Base-by-base conservation (phyloP, 1,284 basidiomycete genomes). In the Tilletiaria anomala region DNA sequence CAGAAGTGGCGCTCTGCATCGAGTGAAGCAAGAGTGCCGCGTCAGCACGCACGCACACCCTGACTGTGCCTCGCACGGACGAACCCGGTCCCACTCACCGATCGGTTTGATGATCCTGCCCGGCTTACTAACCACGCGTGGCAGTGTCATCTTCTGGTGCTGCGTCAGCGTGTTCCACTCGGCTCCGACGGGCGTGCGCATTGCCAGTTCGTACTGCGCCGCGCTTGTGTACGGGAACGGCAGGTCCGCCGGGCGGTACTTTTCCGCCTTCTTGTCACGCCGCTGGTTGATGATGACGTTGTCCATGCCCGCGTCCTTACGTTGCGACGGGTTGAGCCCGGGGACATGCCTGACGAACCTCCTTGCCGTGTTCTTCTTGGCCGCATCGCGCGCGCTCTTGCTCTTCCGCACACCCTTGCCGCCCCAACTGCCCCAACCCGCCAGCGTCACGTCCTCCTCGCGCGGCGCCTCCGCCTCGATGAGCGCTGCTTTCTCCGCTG, bases 351-450 rank as follows among this genome's bases (percentile, higher is more conserved):
- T 3, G 23, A n/a, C 26, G 8, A 8, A n/a, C 10, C 24, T 22
- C 17, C 18, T 32, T 6, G 23, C 26, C 4, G 11, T 31, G 34
- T 24, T 42, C 32, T 3, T 44, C 16, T 18, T 32, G 42, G 29
- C 38, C 39, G 4, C 15, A 4, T 35, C 47, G 5, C 11, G 24
- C 37, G 69, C 64, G 29, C 67, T 47, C 32, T 65, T 44, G 29
- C 57, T 58, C 39, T 68, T 69, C 48, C 69, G 70, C 16, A 69
- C 66, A 23, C 88, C 88, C 38, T 75, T 71, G 31, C 91, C 93
- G 12, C 80, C 83, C 91, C 91, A 96, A 18, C 80, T 73, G 29
- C 91, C 91, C 91, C 93, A 96, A 22, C 91, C 91, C 33, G 86
- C 79, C n/a, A 96, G 74, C 1, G 85, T 84, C 0, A 79, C 85